Base-by-base conservation (phyloP, 176 grass and related monocot species). In the Tuctoria greenei region DNA sequence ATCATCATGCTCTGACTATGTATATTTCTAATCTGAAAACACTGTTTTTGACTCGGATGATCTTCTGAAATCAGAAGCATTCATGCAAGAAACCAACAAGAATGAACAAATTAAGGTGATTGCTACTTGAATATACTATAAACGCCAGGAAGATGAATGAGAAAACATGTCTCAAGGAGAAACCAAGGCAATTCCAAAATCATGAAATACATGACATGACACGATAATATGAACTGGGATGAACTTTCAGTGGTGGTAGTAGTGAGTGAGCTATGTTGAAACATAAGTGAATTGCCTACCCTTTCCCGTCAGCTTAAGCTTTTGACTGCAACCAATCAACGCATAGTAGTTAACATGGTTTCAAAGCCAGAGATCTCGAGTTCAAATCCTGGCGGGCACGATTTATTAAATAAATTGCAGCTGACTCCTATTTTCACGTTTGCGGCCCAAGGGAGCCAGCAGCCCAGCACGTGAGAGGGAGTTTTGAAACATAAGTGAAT, bases 11-110 rank as follows among this genome's bases (percentile, higher is more conserved):
- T 61, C 72, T 61, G 74, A 64, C 0, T 43, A 62, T 69, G 18
- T 40, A 85, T 65, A 73, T 57, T 78, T 54, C 7, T 78, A 78
- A 15, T 51, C 27, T 66, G 10, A 58, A 82, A 66, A 78, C 7
- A 55, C n/a, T n/a, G 21, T 1, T 52, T 66, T 55, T n/a, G 31
- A 27, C 36, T 17, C 14, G 20, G 20, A 15, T 58, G n/a, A 26
- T 51, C 15, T 69, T 69, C 3, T 71, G 67, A 71, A 71, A 41
- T 74, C 20, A 77, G 43, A 13, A 13, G 17, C 38, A 61, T 38
- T 42, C 11, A 44, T 79, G 44, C 20, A 10, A 25, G 35, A 23
- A 34, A 44, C 59, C 37, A 79, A 79, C 18, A 75, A 61, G 9
- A 75, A 74, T 27, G 20, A 25, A 58, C 35, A 23, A 60, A 67